phyloP scores from a whole-genome alignment of 345 rosid species.

The Clarkia xantiana region DNA sequence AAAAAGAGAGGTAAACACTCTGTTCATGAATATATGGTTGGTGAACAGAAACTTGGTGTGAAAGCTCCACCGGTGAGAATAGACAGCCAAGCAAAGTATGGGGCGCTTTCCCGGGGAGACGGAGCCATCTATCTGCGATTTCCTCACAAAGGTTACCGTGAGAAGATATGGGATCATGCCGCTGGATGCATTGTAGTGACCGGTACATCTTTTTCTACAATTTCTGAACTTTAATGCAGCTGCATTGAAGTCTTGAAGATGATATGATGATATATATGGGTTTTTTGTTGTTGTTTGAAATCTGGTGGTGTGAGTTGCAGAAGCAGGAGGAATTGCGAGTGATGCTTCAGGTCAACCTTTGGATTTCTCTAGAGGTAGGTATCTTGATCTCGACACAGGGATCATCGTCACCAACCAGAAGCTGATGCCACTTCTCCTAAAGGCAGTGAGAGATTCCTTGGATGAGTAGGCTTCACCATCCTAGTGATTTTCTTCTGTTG shows the following conservation, averaged over 20 bases:
- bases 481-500: slow-evolving; percentile 20
- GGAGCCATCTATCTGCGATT: slow-evolving; percentile 81
- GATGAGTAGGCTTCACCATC: slow-evolving; percentile 41
- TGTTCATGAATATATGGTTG: not conserved
- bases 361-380: slow-evolving; percentile 72
- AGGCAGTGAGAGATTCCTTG: slow-evolving; percentile 65
- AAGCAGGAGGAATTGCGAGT: slow-evolving; percentile 62
- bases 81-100: slow-evolving; percentile 94
- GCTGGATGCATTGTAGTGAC: slow-evolving; percentile 84
- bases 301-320: slow-evolving; percentile 27
- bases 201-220: slow-evolving; percentile 23
- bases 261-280: too few relatives aligned
- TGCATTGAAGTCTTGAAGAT: too few relatives aligned
- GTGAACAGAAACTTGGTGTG: slow-evolving; percentile 74
- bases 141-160: slow-evolving; percentile 77
- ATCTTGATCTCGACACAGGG: slow-evolving; percentile 57
- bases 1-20: too few relatives aligned
- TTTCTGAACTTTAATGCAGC: too few relatives aligned
- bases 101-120: slow-evolving; percentile 87
- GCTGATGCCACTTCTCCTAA: slow-evolving; percentile 61
- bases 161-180: slow-evolving; percentile 98
- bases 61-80: slow-evolving; percentile 84
- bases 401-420: slow-evolving; percentile 66
- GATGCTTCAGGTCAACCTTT: slow-evolving; percentile 67
- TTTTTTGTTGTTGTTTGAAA: too few relatives aligned